A percentile compares a stretch with the other conserved stretches of the same genome.
phyloP scores from a whole-genome alignment of 768 basidiomycete species.

The Mycena amicta region DNA sequence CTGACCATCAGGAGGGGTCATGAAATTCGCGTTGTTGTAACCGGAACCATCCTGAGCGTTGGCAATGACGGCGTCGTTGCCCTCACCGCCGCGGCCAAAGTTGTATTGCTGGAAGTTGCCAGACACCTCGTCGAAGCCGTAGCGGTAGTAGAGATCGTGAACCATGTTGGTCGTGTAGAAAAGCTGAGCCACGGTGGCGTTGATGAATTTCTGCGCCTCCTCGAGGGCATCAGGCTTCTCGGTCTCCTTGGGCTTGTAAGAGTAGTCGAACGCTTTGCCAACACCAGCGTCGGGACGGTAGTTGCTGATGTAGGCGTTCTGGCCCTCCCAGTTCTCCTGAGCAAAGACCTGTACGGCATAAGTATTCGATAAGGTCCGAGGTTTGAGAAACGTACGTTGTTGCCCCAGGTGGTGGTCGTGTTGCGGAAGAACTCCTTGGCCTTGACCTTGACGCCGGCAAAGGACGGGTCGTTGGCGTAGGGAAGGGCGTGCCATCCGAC shows the following conservation, averaged over 20 bases:
- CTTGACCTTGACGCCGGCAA: conserved; percentile 27
- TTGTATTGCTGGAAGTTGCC: conserved; percentile 99
- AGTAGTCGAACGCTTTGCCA: conserved; percentile 64
- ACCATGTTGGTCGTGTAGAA: conserved; percentile 86
- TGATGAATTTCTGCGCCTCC: conserved; percentile 83
- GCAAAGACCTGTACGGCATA: conserved; percentile 66
- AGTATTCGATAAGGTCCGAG: neutral
- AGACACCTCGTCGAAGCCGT: conserved; percentile 88
- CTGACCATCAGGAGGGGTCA: conserved; percentile 82
- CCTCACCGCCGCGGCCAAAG: conserved; percentile 86
- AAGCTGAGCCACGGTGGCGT: conserved; percentile 83
- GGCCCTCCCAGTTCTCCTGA: conserved; percentile 91
- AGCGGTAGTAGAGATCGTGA: conserved; percentile 83
- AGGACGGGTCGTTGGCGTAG: conserved; percentile 63
- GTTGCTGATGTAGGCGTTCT: conserved; percentile 66
- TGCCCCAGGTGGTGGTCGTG: conserved; percentile 83
- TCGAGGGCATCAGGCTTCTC: conserved; percentile 57
- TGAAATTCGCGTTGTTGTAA: conserved; percentile 91
- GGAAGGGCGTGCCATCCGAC: conserved; percentile 92
- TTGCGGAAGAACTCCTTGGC: conserved; percentile 51
- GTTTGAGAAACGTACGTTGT: conserved; percentile 57
- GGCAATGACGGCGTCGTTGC: conserved; percentile 88
- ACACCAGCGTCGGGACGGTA: conserved; percentile 74
- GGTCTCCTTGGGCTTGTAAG: conserved; percentile 69
- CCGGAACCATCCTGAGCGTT: conserved; percentile 96